Evolutionary conservation across 2,329 filamentous ascomycete genomes (phyloP).

Genomic region (Stromatinia cepivora): DNA sequence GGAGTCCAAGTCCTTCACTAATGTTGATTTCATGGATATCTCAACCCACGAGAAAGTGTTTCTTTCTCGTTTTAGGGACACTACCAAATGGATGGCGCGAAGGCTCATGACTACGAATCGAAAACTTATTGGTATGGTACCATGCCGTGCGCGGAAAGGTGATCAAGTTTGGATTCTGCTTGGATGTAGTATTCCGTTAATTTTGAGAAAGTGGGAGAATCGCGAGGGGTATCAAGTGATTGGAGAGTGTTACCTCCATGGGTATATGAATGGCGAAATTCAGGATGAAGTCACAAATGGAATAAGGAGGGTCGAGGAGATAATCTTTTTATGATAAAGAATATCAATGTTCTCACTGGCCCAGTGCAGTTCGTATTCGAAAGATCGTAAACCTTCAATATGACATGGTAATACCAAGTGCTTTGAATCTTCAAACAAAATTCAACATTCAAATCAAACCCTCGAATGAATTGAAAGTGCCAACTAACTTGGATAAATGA

Average conservation of each 20-base stretch:
- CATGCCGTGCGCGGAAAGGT: conserved; percentile 23
- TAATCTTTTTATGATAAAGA: conserved; percentile 13
- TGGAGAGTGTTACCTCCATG: conserved; percentile 30
- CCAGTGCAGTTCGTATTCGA: background rate
- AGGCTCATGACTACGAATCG: background rate
- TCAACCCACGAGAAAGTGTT: background rate
- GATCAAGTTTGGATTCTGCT: conserved; percentile 30
- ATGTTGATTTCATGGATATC: background rate
- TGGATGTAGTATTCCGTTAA: conserved; percentile 30
- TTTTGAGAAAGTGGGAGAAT: conserved; percentile 25
- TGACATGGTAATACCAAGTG: background rate
- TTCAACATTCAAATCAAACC: background rate
- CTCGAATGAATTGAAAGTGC: no score
- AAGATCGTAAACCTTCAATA: background rate
- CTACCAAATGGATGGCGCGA: conserved; percentile 3
- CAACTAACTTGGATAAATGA: no score
- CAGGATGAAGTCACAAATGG: background rate
- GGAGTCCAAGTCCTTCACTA: background rate
- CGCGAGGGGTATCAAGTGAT: conserved; percentile 21
- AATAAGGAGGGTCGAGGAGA: background rate
- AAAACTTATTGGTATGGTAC: conserved; percentile 21
- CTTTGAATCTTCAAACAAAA: background rate
- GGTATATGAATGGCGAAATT: conserved; percentile 31
- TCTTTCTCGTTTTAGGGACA: background rate
- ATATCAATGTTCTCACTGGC: background rate